Base-by-base conservation (phyloP, 495 filamentous ascomycete genomes). In the Cetradonia linearis region DNA sequence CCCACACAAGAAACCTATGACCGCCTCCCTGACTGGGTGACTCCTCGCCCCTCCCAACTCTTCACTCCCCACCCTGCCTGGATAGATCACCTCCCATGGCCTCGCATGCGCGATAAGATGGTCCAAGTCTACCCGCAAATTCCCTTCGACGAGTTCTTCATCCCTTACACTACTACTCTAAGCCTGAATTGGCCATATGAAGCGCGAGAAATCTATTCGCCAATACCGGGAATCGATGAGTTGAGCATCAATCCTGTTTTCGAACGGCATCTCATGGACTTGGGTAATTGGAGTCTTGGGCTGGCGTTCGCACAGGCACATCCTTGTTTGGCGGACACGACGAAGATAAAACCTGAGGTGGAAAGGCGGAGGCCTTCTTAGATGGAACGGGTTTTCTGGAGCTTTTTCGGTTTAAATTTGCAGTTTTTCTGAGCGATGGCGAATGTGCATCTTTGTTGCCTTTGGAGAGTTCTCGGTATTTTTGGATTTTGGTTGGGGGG, bases 171-270 rank as follows among this genome's bases (percentile, higher is more conserved):
- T 0, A 79, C 79, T 5, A 89, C 84, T 0, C 53, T 94, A 38
- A 80, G 73, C 28, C 65, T 92, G 14, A 89, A 89, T 66, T 94
- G 89, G 89, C 83, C 83, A 0, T 88, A 91, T 69, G 84, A 89
- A 58, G 76, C 79, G 5, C 78, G 78, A 0, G 82, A 85, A 60
- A 76, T 78, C 50, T 70, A 89, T 37, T 65, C 87, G 40, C 74
- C 74, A 20, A 78, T 73, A 40, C 74, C 79, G 0, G 81, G 81
- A 25, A 54, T 37, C 13, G 79, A 80, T 2, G 84, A 87, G 62
- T 68, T 87, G 60, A 72, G 82, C 31, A 87, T 94, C 55, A 91
- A 91, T 60, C 87, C 87, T 0, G 86, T 84, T 0, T 94, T 91
- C 70, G 87, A 90, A 69, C 69, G 81, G 34, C 89, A 94, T 70